Conservation (phyloP, 2,329 filamentous ascomycete genomes). For the Rutstroemia sp. region DNA sequence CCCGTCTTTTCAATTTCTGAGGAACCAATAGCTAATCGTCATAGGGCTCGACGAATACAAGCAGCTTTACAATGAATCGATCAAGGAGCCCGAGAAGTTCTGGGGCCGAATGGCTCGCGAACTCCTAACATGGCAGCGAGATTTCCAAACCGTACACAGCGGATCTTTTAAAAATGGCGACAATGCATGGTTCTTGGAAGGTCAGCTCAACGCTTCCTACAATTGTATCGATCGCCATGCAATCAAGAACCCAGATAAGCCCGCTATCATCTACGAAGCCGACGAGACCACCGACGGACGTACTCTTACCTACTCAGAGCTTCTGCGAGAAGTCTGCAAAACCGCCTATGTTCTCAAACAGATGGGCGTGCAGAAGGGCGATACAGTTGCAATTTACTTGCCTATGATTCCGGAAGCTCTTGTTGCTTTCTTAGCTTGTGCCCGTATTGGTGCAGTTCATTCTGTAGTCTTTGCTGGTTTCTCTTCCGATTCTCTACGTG, state of each 20-base stretch:
- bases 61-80: conserved; percentile 71
- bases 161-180: conserved; percentile 76
- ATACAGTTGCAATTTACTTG: conserved; percentile 93
- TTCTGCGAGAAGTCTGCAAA: conserved; percentile 84
- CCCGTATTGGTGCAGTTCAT: conserved; percentile 90
- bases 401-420: conserved; percentile 98
- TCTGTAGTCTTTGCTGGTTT: conserved; percentile 98
- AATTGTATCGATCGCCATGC: conserved; percentile 97
- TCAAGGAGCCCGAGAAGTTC: conserved; percentile 81
- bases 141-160: conserved; percentile 82
- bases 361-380: conserved; percentile 94
- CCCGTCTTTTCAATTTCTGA: not conserved
- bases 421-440: conserved; percentile 82
- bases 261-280: conserved; percentile 97
- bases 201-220: conserved; percentile 88
- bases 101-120: conserved; percentile 84
- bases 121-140: conserved; percentile 79
- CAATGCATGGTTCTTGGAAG: conserved; percentile 90
- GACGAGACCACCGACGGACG: conserved; percentile 85
- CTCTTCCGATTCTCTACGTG: conserved; percentile 89
- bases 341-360: conserved; percentile 83
- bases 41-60: conserved; percentile 60
- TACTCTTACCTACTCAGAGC: conserved; percentile 85
- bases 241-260: conserved; percentile 85
- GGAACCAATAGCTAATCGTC: not conserved